phyloP scores from a whole-genome alignment of 768 basidiomycete genomes.

The Guyanaporus albipodus region DNA sequence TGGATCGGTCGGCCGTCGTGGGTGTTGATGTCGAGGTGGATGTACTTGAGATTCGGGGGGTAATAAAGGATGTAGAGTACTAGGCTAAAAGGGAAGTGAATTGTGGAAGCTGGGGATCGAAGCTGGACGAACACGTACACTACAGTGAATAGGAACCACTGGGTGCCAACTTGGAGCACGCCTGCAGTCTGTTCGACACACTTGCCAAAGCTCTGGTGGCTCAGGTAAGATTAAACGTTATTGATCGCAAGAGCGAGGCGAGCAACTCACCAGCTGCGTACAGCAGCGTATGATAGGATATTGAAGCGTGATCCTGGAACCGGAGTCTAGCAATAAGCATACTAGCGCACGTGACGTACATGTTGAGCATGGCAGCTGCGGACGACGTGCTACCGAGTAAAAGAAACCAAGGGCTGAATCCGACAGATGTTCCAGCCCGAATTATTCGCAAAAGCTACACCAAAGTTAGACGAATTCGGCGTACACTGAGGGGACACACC shows the following conservation, averaged over 20 bases:
- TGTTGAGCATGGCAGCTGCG: slow-evolving; percentile 80
- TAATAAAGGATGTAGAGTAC: slow-evolving; percentile 92
- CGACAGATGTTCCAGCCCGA: slow-evolving; percentile 70
- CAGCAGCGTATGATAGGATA: slow-evolving; percentile 84
- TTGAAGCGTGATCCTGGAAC: slow-evolving; percentile 73
- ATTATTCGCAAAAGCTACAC: slow-evolving; percentile 80
- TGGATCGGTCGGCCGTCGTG: slow-evolving; percentile 41
- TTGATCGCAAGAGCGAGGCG: background rate
- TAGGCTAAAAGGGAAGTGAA: slow-evolving; percentile 46
- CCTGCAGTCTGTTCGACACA: slow-evolving; percentile 83
- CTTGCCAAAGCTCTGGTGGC: slow-evolving; percentile 52
- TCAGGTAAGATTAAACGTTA: background rate
- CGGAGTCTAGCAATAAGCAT: background rate
- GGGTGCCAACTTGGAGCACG: slow-evolving; percentile 72
- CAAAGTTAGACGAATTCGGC: background rate
- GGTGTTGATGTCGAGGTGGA: slow-evolving; percentile 38
- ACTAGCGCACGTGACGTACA: slow-evolving; percentile 40
- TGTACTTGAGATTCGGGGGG: slow-evolving; percentile 77
- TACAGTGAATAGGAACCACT: slow-evolving; percentile 81
- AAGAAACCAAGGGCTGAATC: slow-evolving; percentile 89
- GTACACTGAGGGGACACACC: slow-evolving; percentile 34
- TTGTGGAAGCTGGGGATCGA: background rate
- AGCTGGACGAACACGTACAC: slow-evolving; percentile 53
- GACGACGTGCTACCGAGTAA: slow-evolving; percentile 84
- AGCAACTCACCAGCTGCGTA: slow-evolving; percentile 56